Base-by-base conservation (phyloP, 371 early-diverging fungal genomes). In the Mortierella sp. region DNA sequence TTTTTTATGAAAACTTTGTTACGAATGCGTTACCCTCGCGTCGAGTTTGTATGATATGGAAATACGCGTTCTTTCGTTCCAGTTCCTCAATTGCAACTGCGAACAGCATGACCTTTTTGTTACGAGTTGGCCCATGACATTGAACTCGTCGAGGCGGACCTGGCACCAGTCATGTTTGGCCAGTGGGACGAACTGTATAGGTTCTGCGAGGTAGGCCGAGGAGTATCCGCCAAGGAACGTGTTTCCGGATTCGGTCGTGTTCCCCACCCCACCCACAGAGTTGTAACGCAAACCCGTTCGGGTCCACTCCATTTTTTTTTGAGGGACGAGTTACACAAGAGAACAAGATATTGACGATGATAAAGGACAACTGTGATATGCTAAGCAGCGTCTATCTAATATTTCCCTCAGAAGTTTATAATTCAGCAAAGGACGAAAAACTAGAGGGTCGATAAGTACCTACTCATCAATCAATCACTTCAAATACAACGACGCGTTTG, bases 91-190 rank as follows among this genome's bases (percentile, higher is more conserved):
- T 41, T 41, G 41, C 41, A 0, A 4, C 41, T 6, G 41, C 7
- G 41, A 41, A 41, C 41, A 41, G 6, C 41, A 41, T 41, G 41
- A 6, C 7, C 41, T 41, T 41, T 41, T 41, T 41, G 41, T 41
- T 41, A 89, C 77, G 0, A 48, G 60, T 7, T 76, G 60, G 0
- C 80, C 86, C 81, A 87, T 88, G 32, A 89, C 84, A 10, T 78
- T 72, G 75, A 89, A 88, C 35, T 35, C 35, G 35, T 89, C 87
- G 18, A 88, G 72, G 16, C 56, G 78, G 14, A 89, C 88, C 70
- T 88, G 86, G 65, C 85, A 89, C 78, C 87, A 87, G 43, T 80
- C 82, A 70, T 77, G 77, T 32, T 79, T 85, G 21, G 79, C 68
- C 38, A 84, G 27, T 2, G 86, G 79, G 5, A 85, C 86, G 72